Evolutionary conservation across 139 green algal species (phyloP), one percentile per base, ranked within the genome.

Genomic region (Asterochloris sp.): DNA sequence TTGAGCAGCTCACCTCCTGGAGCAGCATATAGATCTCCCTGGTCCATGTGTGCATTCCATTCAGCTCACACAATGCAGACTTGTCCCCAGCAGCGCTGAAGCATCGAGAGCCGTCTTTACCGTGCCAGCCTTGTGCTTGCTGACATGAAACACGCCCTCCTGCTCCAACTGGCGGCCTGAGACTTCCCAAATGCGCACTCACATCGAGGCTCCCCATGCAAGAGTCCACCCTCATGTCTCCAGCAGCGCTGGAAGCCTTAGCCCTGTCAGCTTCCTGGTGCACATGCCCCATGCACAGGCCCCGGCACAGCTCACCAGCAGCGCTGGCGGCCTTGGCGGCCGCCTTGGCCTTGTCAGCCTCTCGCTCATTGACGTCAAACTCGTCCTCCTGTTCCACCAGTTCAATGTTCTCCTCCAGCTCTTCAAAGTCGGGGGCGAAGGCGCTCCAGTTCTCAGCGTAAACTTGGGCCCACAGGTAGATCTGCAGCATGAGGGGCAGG

Each of bases 371-470:
- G 73, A 91, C 74, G 84, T 98, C 96, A 77, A 98, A 98, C 88
- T 98, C 96, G 80, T 98, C 95, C 80, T 98, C 96, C 11, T 83
- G 79, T 86, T 98, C 96, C 54, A 95, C 88, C 67, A 98, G 98
- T 89, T 98, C 95, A 64, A 90, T 80, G 86, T 97, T 98, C 61
- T 96, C 90, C 23, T 94, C 84, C n/a, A 99, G 89, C 89, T 97
- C 94, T 69, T 92, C 84, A 85, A 99, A 99, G 76, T 97, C 96
- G 9, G 96, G 96, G 0, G 96, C 96, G 84, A 99, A 99, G 23
- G 93, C 94, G 76, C 84, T 95, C 96, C 96, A 99, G 82, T 97
- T 95, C 84, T 99, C 95, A 0, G 83, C 82, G 74, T 95, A 94
- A 0, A 90, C 86, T n/a, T 90, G 91, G 0, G 92, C 85, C 96